Percentiles rank a stretch among this genome's conserved stretches.
Conservation (phyloP, 2,329 filamentous ascomycete genomes). For the Ophiostoma quercus region DNA sequence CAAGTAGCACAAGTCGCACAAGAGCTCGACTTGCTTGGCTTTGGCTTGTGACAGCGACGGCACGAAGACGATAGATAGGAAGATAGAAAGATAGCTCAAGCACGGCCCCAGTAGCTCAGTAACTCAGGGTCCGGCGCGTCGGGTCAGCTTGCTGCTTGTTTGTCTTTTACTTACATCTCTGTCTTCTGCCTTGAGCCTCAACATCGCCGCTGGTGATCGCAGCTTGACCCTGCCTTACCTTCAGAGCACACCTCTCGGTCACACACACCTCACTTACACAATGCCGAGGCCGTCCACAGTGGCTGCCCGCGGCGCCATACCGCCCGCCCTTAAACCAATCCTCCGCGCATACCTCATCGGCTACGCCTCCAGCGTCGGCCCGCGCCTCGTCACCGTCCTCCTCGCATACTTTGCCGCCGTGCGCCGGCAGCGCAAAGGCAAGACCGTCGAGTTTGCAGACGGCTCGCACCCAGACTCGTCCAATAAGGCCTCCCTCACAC, state of each 20-base stretch:
- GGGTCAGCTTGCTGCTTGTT: not conserved
- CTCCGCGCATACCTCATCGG: conserved; percentile 56
- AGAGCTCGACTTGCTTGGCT: not conserved
- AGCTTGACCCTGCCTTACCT: not conserved
- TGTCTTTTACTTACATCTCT: not conserved
- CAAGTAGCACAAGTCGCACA: not conserved
- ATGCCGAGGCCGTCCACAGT: conserved; percentile 1
- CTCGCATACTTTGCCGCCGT: conserved; percentile 45
- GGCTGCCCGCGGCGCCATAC: conserved; percentile 36
- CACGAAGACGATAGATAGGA: too few species aligned
- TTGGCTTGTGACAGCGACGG: conserved; percentile 4
- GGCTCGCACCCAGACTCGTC: not conserved
- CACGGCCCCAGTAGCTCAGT: not conserved
- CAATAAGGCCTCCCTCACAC: conserved; percentile 15
- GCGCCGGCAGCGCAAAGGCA: conserved; percentile 26
- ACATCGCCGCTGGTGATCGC: not conserved
- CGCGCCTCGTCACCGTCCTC: conserved; percentile 51
- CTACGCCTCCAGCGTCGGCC: conserved; percentile 55
- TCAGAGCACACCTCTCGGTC: not conserved
- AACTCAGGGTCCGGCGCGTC: not conserved
- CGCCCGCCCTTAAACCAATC: conserved; percentile 50
- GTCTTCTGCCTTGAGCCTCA: not conserved
- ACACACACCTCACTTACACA: not conserved
- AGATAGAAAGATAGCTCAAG: not conserved
- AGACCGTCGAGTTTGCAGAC: conserved; percentile 25